Evolutionary conservation across 768 basidiomycete species (phyloP).

Genomic region (Phanerochaete carnosa): DNA sequence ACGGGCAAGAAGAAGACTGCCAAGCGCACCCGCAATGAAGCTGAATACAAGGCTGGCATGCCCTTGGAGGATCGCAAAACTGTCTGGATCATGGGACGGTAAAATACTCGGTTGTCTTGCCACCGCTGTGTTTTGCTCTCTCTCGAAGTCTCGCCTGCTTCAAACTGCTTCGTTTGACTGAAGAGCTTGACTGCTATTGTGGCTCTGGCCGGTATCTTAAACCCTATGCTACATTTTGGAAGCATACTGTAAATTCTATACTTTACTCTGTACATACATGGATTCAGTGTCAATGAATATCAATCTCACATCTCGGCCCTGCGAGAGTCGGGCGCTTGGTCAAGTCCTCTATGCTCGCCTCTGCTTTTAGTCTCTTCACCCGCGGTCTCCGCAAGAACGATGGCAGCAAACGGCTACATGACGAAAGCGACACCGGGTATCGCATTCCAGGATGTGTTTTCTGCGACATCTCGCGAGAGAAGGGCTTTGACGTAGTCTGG

Average conservation of each 20-base stretch:
- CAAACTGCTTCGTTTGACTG: too few species aligned
- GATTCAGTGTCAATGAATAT: too few species aligned
- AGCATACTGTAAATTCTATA: too few species aligned
- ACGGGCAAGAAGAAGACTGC: constrained; percentile 47
- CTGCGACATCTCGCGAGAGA: constrained; percentile 27
- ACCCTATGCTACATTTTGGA: too few species aligned
- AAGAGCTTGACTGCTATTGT: too few species aligned
- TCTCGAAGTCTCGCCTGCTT: too few species aligned
- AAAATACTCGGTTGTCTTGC: too few species aligned
- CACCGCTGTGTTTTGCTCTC: too few species aligned
- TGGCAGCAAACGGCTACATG: not conserved
- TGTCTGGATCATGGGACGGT: not conserved
- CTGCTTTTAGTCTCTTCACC: constrained; percentile 6
- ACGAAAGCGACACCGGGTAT: not conserved
- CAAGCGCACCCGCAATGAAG: constrained; percentile 35
- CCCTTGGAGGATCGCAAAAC: constrained; percentile 21
- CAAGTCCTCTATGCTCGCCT: constrained; percentile 6
- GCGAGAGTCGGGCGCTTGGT: not conserved
- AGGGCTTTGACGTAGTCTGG: constrained; percentile 32
- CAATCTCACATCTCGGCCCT: not conserved
- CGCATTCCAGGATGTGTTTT: constrained; percentile 27
- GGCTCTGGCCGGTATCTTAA: not conserved
- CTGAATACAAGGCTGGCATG: constrained; percentile 24
- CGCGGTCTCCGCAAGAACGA: not conserved
- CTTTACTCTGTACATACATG: too few species aligned